phyloP scores from a whole-genome alignment of 495 filamentous ascomycete genomes.

The Lindgomyces ingoldianus region DNA sequence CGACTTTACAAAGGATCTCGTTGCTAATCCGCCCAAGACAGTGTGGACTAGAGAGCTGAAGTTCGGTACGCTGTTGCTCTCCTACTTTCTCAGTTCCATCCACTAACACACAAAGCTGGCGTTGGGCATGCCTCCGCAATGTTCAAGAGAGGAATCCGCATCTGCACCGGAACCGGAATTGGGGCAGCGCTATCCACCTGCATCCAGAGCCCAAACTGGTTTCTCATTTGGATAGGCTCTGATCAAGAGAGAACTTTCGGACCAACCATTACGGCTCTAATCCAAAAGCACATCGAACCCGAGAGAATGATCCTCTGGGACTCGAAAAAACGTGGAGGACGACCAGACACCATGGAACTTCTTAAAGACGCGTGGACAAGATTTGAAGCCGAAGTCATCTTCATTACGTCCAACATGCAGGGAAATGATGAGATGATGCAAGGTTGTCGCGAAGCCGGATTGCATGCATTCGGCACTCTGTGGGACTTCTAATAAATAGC shows the following conservation, averaged over 20 bases:
- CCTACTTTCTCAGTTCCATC: slow-evolving; percentile 6
- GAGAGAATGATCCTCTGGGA: slow-evolving; percentile 54
- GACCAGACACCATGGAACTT: slow-evolving; percentile 48
- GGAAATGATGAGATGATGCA: slow-evolving; percentile 54
- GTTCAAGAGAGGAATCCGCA: slow-evolving; percentile 51
- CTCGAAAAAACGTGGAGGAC: slow-evolving; percentile 50
- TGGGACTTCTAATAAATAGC: slow-evolving; percentile 47
- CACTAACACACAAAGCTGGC: slow-evolving; percentile 44
- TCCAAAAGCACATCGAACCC: slow-evolving; percentile 49
- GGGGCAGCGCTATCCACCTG: slow-evolving; percentile 51
- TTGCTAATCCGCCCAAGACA: slow-evolving; percentile 47
- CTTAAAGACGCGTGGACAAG: slow-evolving; percentile 49
- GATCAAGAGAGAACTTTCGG: slow-evolving; percentile 52
- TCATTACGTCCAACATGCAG: slow-evolving; percentile 51
- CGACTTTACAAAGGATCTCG: slow-evolving; percentile 49
- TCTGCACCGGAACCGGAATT: slow-evolving; percentile 51
- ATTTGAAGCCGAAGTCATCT: slow-evolving; percentile 52
- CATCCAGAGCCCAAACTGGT: slow-evolving; percentile 51
- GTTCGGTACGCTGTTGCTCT: slow-evolving; percentile 44
- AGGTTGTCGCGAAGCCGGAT: slow-evolving; percentile 45
- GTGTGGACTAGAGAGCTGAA: slow-evolving; percentile 52
- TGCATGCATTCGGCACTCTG: slow-evolving; percentile 51
- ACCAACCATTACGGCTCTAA: slow-evolving; percentile 48
- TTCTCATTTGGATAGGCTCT: slow-evolving; percentile 53
- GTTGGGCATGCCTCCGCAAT: slow-evolving; percentile 51